Percentiles rank a stretch among this genome's conserved stretches.
Evolutionary conservation across 2,329 filamentous ascomycete species (phyloP).

Genomic region (Monilinia aucupariae): DNA sequence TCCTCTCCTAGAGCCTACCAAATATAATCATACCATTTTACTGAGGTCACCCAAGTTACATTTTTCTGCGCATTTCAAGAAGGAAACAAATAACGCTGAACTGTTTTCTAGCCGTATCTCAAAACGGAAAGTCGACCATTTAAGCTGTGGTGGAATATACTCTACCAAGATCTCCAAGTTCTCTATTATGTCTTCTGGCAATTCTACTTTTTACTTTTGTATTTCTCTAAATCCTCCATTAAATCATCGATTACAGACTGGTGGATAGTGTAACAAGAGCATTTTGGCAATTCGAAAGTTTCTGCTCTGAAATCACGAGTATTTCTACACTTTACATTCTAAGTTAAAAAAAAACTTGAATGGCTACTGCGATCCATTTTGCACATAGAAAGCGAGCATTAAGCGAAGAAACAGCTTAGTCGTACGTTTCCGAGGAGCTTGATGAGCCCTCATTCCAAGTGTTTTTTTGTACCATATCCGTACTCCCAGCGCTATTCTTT

Average conservation of each 20-base stretch:
- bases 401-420: background rate
- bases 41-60: too few species aligned
- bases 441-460: background rate
- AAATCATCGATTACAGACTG: slow-evolving; percentile 20
- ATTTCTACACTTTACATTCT: too few species aligned
- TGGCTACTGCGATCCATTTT: background rate
- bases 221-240: slow-evolving; percentile 17
- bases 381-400: background rate
- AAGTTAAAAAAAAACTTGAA: background rate
- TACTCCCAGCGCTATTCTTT: background rate
- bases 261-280: slow-evolving; percentile 20
- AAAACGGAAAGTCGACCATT: background rate
- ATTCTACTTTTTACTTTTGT: slow-evolving; percentile 15
- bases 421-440: background rate
- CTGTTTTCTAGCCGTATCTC: too few species aligned
- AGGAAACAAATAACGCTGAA: too few species aligned
- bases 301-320: slow-evolving; percentile 18
- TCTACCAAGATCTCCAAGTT: background rate
- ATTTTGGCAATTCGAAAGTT: slow-evolving; percentile 18
- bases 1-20: too few species aligned
- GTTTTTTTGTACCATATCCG: background rate
- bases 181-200: background rate
- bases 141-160: background rate
- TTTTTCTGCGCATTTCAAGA: too few species aligned
- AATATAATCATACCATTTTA: too few species aligned